A percentile compares a stretch with the other conserved stretches of the same genome.
Conservation (phyloP, 352 stramenopile species). For the Blastocystis sp. region DNA sequence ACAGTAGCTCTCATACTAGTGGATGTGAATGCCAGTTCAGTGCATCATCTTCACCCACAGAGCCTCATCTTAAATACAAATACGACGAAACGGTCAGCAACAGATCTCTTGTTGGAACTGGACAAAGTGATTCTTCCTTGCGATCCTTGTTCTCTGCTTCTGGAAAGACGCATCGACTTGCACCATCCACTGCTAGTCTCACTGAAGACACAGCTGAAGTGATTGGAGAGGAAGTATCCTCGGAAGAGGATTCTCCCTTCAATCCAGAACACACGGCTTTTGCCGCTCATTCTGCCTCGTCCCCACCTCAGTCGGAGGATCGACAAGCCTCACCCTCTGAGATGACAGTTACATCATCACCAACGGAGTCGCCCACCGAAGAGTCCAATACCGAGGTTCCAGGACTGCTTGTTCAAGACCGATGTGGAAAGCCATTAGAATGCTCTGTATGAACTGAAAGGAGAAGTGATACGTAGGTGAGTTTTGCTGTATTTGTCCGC, state of each 20-base stretch:
- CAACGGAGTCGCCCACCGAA: not conserved
- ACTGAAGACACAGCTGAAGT: not conserved
- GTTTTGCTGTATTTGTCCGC: conserved; percentile 22
- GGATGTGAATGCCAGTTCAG: not conserved
- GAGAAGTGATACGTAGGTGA: not conserved
- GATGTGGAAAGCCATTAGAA: conserved; percentile 15
- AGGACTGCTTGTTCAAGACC: not conserved
- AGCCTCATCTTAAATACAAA: conserved; percentile 49
- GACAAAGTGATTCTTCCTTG: not conserved
- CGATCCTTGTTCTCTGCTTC: conserved; percentile 8
- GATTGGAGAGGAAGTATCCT: not conserved
- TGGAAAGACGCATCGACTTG: not conserved
- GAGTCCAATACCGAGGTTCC: not conserved
- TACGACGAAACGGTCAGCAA: conserved; percentile 48
- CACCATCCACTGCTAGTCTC: not conserved
- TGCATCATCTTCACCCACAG: not conserved
- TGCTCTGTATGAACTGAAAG: not conserved
- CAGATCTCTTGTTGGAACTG: not conserved
- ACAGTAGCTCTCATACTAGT: not conserved
- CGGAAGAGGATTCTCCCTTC: not conserved
- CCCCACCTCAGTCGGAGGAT: not conserved
- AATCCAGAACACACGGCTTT: not conserved
- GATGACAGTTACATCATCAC: not conserved
- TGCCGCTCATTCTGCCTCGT: not conserved
- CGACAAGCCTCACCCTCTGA: not conserved